These are phyloP conservation scores for Cyberlindnera euphorbiae DNA, from an alignment of 805 yeast genomes.

Conservation along the genomic window DNA sequence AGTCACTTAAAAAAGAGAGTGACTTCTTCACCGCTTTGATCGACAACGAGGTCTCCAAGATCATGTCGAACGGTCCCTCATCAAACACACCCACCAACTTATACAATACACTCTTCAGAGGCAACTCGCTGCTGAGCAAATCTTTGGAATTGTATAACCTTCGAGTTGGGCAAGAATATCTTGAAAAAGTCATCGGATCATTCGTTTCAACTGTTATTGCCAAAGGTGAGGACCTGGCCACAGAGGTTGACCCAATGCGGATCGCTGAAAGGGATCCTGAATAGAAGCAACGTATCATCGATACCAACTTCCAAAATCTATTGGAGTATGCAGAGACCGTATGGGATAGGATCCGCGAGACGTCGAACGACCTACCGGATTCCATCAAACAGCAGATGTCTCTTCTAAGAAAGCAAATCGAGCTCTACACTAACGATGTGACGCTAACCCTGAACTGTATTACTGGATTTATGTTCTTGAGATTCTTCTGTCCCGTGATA, in stretches of 20 bases:
- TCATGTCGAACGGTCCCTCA: constrained; percentile 3
- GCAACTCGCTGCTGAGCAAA: constrained; percentile 78
- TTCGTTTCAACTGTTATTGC: constrained; percentile 52
- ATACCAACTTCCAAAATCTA: constrained; percentile 45
- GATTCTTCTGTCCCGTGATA: constrained; percentile 88
- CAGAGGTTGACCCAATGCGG: constrained; percentile 77
- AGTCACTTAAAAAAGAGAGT: constrained; percentile 60
- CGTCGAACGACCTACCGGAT: constrained; percentile 72
- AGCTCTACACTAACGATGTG: constrained; percentile 48
- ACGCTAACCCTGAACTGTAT: constrained; percentile 61
- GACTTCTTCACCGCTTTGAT: constrained; percentile 71
- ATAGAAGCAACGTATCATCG: constrained; percentile 37
- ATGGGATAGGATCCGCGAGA: constrained; percentile 61
- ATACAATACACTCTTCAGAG: constrained; percentile 70
- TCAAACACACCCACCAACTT: constrained; percentile 29
- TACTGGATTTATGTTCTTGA: constrained; percentile 76
- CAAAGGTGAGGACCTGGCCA: constrained; percentile 36
- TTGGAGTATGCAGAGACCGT: constrained; percentile 47
- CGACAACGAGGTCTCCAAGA: constrained; percentile 50
- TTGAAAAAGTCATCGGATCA: constrained; percentile 68
- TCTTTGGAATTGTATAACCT: constrained; percentile 73
- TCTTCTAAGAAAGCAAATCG: constrained; percentile 59
- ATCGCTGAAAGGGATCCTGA: constrained; percentile 33
- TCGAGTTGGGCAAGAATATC: constrained; percentile 72
- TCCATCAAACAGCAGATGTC: constrained; percentile 61